Percentiles rank a stretch among this genome's conserved stretches.
phyloP scores from a whole-genome alignment of 176 grass and related monocot genomes.

The Carex pumila region DNA sequence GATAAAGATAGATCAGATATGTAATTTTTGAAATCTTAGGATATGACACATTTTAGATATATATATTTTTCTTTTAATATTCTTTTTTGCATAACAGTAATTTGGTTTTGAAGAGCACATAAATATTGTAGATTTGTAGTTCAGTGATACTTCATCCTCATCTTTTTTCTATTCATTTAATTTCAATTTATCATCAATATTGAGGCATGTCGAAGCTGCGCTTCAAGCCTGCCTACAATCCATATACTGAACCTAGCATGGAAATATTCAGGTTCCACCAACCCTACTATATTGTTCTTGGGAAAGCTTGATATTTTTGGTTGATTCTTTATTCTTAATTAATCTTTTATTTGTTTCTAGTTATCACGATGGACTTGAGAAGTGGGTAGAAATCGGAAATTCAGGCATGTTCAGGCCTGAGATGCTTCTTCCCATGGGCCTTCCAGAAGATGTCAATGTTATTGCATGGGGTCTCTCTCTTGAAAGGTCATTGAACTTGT shows the following conservation, averaged over 20 bases:
- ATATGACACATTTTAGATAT: no score
- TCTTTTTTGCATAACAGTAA: no score
- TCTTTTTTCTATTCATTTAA: background rate
- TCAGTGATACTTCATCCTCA: background rate
- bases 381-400: constrained; percentile 97
- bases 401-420: constrained; percentile 98
- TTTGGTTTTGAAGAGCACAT: no score
- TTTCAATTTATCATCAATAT: background rate
- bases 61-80: no score
- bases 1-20: no score
- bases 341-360: constrained; percentile 31
- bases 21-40: no score
- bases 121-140: background rate
- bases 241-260: constrained; percentile 94
- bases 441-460: constrained; percentile 91
- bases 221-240: constrained; percentile 99
- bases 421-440: constrained; percentile 95
- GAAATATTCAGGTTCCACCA: constrained; percentile 83
- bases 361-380: constrained; percentile 85
- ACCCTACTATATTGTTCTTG: background rate
- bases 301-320: background rate
- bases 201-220: constrained; percentile 82
- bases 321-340: background rate
- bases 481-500: constrained; percentile 37
- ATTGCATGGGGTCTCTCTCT: constrained; percentile 99